Evolutionary conservation across 441 rosid genomes (phyloP).

Genomic region (Adansonia grandidieri): DNA sequence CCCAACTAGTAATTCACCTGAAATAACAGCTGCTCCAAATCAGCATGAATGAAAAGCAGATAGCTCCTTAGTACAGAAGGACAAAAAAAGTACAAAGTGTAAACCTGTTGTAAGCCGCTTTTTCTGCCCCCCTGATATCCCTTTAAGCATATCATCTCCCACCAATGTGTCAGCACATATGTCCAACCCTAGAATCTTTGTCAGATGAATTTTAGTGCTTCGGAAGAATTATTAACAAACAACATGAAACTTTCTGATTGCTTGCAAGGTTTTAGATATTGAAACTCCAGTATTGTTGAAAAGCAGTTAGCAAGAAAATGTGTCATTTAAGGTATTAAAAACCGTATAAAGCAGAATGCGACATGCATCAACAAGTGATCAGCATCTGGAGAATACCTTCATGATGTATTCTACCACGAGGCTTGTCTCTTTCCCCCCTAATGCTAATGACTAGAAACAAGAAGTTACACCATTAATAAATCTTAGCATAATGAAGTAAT

Average conservation of each 20-base stretch:
- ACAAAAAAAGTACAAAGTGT: constrained; percentile 10
- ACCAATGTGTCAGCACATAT: constrained; percentile 87
- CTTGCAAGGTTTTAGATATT: background rate
- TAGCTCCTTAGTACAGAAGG: constrained; percentile 13
- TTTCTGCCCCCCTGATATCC: constrained; percentile 98
- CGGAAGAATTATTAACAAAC: constrained; percentile 34
- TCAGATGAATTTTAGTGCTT: constrained; percentile 62
- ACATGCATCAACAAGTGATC: constrained; percentile 14
- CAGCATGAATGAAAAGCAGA: constrained; percentile 28
- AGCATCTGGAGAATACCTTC: constrained; percentile 71
- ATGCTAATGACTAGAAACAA: constrained; percentile 75
- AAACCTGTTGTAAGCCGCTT: constrained; percentile 94
- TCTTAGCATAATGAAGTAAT: constrained; percentile 19
- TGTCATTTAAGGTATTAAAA: constrained; percentile 12
- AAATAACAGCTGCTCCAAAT: constrained; percentile 29
- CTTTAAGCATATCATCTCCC: constrained; percentile 97
- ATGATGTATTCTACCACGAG: constrained; percentile 87
- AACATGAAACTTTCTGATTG: background rate
- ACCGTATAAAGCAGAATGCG: constrained; percentile 7
- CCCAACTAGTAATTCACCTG: constrained; percentile 94
- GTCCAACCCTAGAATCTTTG: constrained; percentile 98
- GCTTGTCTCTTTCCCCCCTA: constrained; percentile 85
- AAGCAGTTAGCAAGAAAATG: background rate
- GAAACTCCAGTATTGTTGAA: background rate
- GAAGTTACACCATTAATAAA: constrained; percentile 25